Evolutionary conservation across 2,329 filamentous ascomycete genomes (phyloP), one percentile per base, ranked within the genome.

Genomic region (Pseudogymnoascus sp.): DNA sequence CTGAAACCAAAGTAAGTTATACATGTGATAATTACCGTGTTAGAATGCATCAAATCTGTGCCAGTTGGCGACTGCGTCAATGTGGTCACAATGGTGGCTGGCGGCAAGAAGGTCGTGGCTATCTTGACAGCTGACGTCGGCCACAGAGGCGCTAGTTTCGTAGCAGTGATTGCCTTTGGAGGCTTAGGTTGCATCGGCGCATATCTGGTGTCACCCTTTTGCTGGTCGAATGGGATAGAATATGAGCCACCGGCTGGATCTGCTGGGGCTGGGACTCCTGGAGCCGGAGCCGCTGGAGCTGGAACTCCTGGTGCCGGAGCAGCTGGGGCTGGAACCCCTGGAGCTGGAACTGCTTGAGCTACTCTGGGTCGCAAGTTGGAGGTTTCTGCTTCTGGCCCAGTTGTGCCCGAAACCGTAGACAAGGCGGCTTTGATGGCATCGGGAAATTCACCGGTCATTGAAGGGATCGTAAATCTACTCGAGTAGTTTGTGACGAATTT

Each of bases 361-460:
- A 15, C 48, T 60, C 38, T 59, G 1, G 23, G 59, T 2, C 61
- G 64, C 19, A 57, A 23, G 23, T 68, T 61, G 58, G 71, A 71
- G 41, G 66, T 70, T 28, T 30, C 23, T 59, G 66, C 74, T n/a
- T 65, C 65, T 48, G 73, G 74, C 6, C 70, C 76, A 63, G 64
- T 70, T 55, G 69, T 76, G 6, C 73, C 73, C 3, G 70, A 69
- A 5, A 75, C 65, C 7, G 69, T 69, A 33, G 67, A 66, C 23
- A 73, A 67, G 13, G 70, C 74, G 18, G 66, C 61, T 21, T 67
- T 65, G 52, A 80, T 71, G 35, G 67, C 67, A 1, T 75, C 62
- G 1, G 77, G 72, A 66, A 85, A 85, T 3, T 72, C 72, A 35
- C 84, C 84, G 2, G 79, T 84, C 84, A 88, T 87, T 65, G 77